Evolutionary conservation across 1,284 basidiomycete genomes (phyloP).

Genomic region (Ganoderma sp.): DNA sequence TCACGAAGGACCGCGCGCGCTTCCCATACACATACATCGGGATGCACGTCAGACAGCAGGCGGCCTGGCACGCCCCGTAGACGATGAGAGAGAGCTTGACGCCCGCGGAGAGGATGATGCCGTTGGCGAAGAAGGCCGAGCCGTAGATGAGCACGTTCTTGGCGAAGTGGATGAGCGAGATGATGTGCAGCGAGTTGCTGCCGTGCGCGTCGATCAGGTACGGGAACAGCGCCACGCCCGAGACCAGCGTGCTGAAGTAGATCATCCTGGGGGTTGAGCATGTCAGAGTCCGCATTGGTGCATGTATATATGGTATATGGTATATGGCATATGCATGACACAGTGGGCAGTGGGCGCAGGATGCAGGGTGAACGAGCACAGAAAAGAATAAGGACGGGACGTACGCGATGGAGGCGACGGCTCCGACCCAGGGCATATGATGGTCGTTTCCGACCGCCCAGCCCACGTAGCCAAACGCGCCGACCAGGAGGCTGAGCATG

Average conservation of each 20-base stretch:
- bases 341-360: no score
- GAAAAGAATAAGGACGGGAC: constrained; percentile 13
- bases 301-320: no score
- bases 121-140: constrained; percentile 53
- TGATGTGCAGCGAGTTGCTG: constrained; percentile 48
- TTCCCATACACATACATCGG: constrained; percentile 52
- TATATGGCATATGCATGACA: no score
- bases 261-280: no score
- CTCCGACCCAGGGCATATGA: constrained; percentile 52
- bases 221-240: constrained; percentile 47
- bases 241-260: constrained; percentile 50
- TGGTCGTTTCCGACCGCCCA: constrained; percentile 52
- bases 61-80: constrained; percentile 46
- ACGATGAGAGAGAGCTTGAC: constrained; percentile 47
- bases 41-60: constrained; percentile 46
- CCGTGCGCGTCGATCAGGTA: constrained; percentile 53
- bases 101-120: constrained; percentile 46
- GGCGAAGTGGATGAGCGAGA: constrained; percentile 50
- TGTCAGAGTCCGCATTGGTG: no score
- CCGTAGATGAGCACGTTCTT: constrained; percentile 53
- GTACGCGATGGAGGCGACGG: constrained; percentile 48
- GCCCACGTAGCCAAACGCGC: constrained; percentile 51
- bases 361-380: no score
- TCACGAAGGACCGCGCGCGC: constrained; percentile 47
- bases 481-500: constrained; percentile 48